Conservation (phyloP, 2,329 filamentous ascomycete genomes). For the Pseudogymnoascus sp. region DNA sequence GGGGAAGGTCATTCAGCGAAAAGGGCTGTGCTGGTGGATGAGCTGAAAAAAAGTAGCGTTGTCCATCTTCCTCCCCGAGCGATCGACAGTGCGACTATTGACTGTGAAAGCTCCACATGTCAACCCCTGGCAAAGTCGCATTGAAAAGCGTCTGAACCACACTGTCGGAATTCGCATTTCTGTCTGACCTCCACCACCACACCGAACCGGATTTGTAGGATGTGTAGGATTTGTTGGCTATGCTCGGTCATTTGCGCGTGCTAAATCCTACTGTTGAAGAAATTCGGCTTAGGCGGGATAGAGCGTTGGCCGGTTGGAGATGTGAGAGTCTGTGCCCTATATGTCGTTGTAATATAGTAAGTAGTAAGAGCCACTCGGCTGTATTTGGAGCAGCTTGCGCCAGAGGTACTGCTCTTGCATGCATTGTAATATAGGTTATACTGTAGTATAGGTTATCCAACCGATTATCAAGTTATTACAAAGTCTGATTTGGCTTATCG, state of each 20-base stretch:
- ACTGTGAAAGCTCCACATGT: slow-evolving; percentile 1
- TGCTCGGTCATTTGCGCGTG: neutral
- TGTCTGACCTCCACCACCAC: neutral
- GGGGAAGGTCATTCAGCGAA: neutral
- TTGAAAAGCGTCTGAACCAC: slow-evolving; percentile 4
- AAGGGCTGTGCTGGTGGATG: slow-evolving; percentile 1
- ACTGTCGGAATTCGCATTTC: neutral
- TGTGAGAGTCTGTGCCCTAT: neutral
- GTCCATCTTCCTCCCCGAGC: neutral
- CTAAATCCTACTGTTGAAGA: neutral
- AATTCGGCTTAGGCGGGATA: neutral
- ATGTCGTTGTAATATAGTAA: neutral
- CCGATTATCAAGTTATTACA: neutral
- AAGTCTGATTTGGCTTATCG: neutral
- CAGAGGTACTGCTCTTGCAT: neutral
- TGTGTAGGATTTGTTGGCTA: neutral
- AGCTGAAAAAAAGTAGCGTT: slow-evolving; percentile 4
- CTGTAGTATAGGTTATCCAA: neutral
- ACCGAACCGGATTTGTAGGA: neutral
- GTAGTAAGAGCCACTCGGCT: neutral
- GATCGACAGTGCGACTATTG: slow-evolving; percentile 1
- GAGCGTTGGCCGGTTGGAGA: neutral
- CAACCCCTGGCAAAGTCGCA: slow-evolving; percentile 1
- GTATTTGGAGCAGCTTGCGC: neutral
- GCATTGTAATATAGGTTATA: neutral